Conservation (phyloP, 2,329 filamentous ascomycete species). For the Cladophialophora bantiana region DNA sequence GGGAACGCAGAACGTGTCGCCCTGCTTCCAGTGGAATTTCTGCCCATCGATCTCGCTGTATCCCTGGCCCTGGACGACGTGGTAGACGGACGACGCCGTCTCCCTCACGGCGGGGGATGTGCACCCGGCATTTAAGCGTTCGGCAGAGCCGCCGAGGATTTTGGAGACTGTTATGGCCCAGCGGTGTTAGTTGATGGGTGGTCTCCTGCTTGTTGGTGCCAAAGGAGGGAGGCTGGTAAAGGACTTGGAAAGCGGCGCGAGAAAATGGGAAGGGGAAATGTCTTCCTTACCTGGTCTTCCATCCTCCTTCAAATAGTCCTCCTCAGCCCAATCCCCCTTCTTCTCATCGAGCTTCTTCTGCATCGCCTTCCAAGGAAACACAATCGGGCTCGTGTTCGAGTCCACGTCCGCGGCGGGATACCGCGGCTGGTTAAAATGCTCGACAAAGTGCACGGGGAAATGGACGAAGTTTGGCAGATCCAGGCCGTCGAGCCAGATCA, state of each 20-base stretch:
- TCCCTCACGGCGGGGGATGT: slow-evolving; percentile 54
- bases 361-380: slow-evolving; percentile 60
- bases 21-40: slow-evolving; percentile 51
- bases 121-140: slow-evolving; percentile 50
- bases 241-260: not conserved
- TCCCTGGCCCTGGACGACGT: slow-evolving; percentile 59
- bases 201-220: not conserved
- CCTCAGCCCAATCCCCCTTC: slow-evolving; percentile 43
- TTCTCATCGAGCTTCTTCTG: slow-evolving; percentile 50
- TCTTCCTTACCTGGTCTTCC: slow-evolving; percentile 37
- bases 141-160: slow-evolving; percentile 58
- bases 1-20: slow-evolving; percentile 64
- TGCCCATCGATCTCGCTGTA: slow-evolving; percentile 32
- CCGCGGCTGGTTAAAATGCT: slow-evolving; percentile 56
- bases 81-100: slow-evolving; percentile 61
- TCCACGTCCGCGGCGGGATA: slow-evolving; percentile 57
- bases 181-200: not conserved
- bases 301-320: slow-evolving; percentile 48
- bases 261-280: not conserved
- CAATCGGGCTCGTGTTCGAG: slow-evolving; percentile 48
- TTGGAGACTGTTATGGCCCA: slow-evolving; percentile 40
- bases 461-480: slow-evolving; percentile 61
- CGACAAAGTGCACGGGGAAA: slow-evolving; percentile 62
- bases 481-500: slow-evolving; percentile 66
- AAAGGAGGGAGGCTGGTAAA: too few relatives aligned